Percentiles rank a stretch among this genome's conserved stretches.
Evolutionary conservation across 176 grass and related monocot genomes (phyloP).

Genomic region (Carex parvula): DNA sequence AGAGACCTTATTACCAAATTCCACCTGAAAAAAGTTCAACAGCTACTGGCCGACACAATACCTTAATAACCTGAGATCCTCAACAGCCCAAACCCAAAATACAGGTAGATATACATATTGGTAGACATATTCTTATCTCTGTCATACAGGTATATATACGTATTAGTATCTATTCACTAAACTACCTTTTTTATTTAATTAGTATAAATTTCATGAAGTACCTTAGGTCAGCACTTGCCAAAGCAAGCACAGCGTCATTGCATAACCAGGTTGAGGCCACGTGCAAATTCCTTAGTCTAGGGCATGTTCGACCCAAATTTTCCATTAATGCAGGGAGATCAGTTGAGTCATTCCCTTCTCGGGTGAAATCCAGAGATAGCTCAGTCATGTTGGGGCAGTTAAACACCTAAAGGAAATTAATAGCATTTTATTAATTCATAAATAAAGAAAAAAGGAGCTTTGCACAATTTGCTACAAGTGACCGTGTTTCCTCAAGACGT

Average conservation of each 20-base stretch:
- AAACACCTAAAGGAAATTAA: slow-evolving; percentile 52
- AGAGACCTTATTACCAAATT: background rate
- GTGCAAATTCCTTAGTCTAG: slow-evolving; percentile 58
- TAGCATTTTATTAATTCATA: background rate
- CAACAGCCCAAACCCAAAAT: background rate
- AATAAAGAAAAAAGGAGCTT: background rate
- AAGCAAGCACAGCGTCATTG: slow-evolving; percentile 75
- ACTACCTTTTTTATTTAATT: background rate
- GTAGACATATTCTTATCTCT: background rate
- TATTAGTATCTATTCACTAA: background rate
- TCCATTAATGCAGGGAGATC: slow-evolving; percentile 70
- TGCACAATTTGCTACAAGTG: background rate
- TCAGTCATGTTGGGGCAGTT: slow-evolving; percentile 84
- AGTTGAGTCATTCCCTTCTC: slow-evolving; percentile 66
- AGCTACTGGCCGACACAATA: background rate
- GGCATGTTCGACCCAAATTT: slow-evolving; percentile 62
- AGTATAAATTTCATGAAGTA: slow-evolving; percentile 28
- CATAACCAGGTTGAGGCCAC: slow-evolving; percentile 61
- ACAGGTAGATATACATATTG: background rate
- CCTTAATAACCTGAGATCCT: background rate
- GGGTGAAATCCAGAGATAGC: slow-evolving; percentile 54
- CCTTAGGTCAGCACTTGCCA: slow-evolving; percentile 70
- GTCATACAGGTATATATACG: background rate
- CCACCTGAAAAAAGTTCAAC: background rate
- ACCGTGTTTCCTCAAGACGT: background rate